Evolutionary conservation across 192 early-diverging fungal species (phyloP), one percentile per base, ranked within the genome.

Genomic region (Backusella macrospora): DNA sequence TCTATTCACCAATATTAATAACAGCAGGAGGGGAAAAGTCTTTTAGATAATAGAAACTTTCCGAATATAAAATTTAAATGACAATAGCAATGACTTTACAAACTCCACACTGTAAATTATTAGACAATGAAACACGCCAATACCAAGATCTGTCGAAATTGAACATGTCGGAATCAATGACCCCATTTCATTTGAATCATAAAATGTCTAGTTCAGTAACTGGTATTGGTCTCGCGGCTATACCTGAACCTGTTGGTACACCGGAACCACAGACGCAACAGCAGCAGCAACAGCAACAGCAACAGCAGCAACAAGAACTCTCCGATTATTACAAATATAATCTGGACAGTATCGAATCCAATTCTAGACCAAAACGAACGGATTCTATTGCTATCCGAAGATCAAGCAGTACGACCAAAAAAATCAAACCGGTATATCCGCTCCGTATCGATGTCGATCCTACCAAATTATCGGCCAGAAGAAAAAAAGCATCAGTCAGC

Each of bases 321-420:
- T 59, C 52, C 52, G 52, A 59, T 12, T 26, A 59, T 26, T 10
- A 26, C 21, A 59, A 23, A 12, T 23, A 12, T 8, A n/a, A 26
- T 4, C 23, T 26, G 21, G 52, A 34, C 29, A 34, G 29, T 2
- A 34, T 34, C 29, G 29, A 26, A 12, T 59, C 52, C 52, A 59
- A 59, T 13, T 59, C 52, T 59, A 59, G 52, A 59, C 52, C 52
- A 7, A 59, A 59, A 59, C 21, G 52, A 59, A 26, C 26, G 12
- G 52, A 59, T 10, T 59, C 52, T 0, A 59, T 59, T 59, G 52
- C 21, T 1, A 4, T 59, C 21, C 23, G 52, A 59, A 59, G 52
- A 59, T 59, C 52, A 26, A 23, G 21, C 21, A 59, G 52, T 12
- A 59, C 52, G 10, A 59, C 52, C 52, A 59, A 59, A 59, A 59